phyloP scores from a whole-genome alignment of 2,329 filamentous ascomycete genomes.

The Colletotrichum sp. region DNA sequence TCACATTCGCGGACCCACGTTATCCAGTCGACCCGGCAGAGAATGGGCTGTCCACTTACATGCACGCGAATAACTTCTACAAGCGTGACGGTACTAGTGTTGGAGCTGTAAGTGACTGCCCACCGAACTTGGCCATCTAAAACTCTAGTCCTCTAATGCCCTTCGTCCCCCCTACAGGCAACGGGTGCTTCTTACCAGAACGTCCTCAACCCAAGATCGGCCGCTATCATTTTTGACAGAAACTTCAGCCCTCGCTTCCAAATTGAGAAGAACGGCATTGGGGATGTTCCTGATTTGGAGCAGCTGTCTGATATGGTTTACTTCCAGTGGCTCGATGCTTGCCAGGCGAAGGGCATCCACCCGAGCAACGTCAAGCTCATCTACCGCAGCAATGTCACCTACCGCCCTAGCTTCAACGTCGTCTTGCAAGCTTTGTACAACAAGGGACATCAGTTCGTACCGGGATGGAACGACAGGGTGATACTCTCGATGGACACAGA shows the following conservation, averaged over 20 bases:
- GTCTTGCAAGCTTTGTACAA: not conserved
- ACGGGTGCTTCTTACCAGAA: not conserved
- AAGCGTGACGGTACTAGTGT: not conserved
- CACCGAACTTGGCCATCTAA: not conserved
- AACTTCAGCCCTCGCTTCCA: not conserved
- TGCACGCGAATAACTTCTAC: not conserved
- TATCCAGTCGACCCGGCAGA: not conserved
- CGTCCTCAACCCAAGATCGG: not conserved
- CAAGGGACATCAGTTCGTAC: not conserved
- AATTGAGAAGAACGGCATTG: rapidly evolving
- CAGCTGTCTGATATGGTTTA: not conserved
- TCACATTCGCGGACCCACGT: not conserved
- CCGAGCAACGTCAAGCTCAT: not conserved
- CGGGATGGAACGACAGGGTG: not conserved
- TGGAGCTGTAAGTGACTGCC: not conserved
- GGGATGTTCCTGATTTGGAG: not conserved
- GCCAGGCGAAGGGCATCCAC: not conserved
- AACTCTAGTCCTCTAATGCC: not conserved
- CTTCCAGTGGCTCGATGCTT: not conserved
- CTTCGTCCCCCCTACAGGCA: not conserved
- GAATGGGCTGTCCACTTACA: not conserved
- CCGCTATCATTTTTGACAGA: not conserved
- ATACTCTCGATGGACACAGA: not conserved
- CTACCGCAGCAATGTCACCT: not conserved
- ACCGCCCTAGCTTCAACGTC: not conserved